Evolutionary conservation across 805 yeast species (phyloP).

Genomic region (Danielozyma ontarioensis): DNA sequence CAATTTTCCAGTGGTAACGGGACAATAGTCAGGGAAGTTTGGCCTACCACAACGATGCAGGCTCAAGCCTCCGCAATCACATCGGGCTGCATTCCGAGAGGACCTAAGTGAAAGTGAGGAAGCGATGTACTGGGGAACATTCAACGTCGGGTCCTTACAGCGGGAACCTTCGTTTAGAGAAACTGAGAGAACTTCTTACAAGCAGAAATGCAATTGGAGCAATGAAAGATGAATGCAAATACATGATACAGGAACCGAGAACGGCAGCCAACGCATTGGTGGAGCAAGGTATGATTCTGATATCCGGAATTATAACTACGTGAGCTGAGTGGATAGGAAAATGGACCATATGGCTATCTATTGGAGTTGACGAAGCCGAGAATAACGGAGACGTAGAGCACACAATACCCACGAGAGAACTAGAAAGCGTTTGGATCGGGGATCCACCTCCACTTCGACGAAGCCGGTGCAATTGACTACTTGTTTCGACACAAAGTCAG

Average conservation of each 20-base stretch:
- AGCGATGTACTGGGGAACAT: neutral
- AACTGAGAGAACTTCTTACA: too few species aligned
- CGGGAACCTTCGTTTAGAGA: too few species aligned
- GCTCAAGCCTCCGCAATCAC: constrained; percentile 13
- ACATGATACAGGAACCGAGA: constrained; percentile 24
- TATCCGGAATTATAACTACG: too few species aligned
- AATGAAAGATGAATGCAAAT: constrained; percentile 24
- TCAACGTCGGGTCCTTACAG: too few species aligned
- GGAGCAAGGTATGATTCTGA: constrained; percentile 21
- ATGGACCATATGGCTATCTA: constrained; percentile 28
- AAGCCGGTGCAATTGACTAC: constrained; percentile 22
- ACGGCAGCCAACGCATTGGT: constrained; percentile 28
- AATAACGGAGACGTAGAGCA: constrained; percentile 28
- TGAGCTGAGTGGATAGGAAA: too few species aligned
- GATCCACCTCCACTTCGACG: constrained; percentile 14
- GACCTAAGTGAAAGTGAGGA: constrained; percentile 7
- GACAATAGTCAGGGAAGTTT: constrained; percentile 11
- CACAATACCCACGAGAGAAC: constrained; percentile 14
- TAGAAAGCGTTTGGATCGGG: constrained; percentile 12
- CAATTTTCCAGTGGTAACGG: constrained; percentile 13
- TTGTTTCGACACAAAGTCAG: constrained; percentile 16
- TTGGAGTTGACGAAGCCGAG: constrained; percentile 31
- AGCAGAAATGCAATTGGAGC: constrained; percentile 22
- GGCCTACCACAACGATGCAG: constrained; percentile 14
- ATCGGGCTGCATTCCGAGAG: constrained; percentile 12